Evolutionary conservation across 768 basidiomycete species (phyloP), one percentile per base, ranked within the genome.

Genomic region (Boletus speciosus): DNA sequence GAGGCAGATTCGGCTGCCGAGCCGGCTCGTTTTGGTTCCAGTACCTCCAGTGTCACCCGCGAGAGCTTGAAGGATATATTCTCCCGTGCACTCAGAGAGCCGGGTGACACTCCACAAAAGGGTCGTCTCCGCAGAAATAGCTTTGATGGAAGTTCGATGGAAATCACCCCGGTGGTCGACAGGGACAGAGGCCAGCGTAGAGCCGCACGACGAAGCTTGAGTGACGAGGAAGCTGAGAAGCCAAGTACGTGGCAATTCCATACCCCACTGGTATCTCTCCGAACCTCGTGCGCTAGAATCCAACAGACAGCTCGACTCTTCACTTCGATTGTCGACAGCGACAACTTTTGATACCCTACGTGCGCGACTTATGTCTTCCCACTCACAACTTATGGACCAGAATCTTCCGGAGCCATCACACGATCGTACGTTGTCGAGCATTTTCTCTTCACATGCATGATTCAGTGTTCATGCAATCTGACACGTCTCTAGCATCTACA

Each of bases 181-280:
- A 71, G 74, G 61, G 75, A 77, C 52, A 69, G 74, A 54, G 66
- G 69, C 23, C 73, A 68, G 51, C 73, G 70, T 55, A 83, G 77
- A 66, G 77, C 74, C 10, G 81, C 83, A 55, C 75, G 81, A 36
- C 76, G 73, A 59, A 88, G 83, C 62, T 55, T 83, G 59, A 87
- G 85, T 61, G 87, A 88, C 59, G 86, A 88, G 62, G 87, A 88
- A 62, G 66, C 72, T 3, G 85, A 85, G 35, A 77, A 76, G 56
- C 62, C 76, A 51, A 75, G 86, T 88, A 68, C 63, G 84, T 61
- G 19, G 1, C 42, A 49, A 21, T 37, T 34, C 51, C 52, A 34
- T 63, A 42, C 55, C 49, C 50, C 50, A 29, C 40, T 51, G 37
- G 15, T 44, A 21, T 54, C n/a, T 46, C 49, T 49, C 42, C 8